Conservation (phyloP, 495 filamentous ascomycete species). For the Amniculicola lignicola region DNA sequence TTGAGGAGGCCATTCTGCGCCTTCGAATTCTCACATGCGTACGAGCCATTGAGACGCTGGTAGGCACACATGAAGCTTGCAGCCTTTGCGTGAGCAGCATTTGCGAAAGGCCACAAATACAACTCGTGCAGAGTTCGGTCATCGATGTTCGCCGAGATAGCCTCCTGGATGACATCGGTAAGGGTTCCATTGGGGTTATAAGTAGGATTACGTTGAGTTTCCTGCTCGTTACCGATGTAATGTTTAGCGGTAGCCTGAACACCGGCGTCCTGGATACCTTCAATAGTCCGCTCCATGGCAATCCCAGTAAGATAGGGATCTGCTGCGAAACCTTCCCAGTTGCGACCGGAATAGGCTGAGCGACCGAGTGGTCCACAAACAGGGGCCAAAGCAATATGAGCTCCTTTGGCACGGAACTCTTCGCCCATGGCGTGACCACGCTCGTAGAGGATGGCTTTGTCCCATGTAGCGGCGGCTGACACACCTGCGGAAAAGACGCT, state of each 20-base stretch:
- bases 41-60: constrained; percentile 41
- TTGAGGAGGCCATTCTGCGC: constrained; percentile 50
- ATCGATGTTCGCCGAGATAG: constrained; percentile 34
- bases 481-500: constrained; percentile 41
- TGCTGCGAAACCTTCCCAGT: constrained; percentile 56
- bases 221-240: constrained; percentile 36
- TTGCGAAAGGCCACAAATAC: constrained; percentile 35
- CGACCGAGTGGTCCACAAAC: constrained; percentile 58
- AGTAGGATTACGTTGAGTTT: constrained; percentile 27
- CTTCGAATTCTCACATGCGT: constrained; percentile 40
- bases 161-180: constrained; percentile 2
- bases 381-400: constrained; percentile 38
- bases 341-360: constrained; percentile 50
- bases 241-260: constrained; percentile 44
- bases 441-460: constrained; percentile 27
- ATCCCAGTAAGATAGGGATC: constrained; percentile 18
- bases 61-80: constrained; percentile 41
- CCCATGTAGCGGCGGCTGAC: constrained; percentile 27
- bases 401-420: constrained; percentile 35
- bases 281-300: constrained; percentile 46
- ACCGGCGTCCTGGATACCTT: constrained; percentile 52
- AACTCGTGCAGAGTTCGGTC: constrained; percentile 36
- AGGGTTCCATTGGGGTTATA: constrained; percentile 9
- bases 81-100: constrained; percentile 36
- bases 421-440: constrained; percentile 32